phyloP scores from a whole-genome alignment of 352 stramenopile species.

The Pythium utonaiense region DNA sequence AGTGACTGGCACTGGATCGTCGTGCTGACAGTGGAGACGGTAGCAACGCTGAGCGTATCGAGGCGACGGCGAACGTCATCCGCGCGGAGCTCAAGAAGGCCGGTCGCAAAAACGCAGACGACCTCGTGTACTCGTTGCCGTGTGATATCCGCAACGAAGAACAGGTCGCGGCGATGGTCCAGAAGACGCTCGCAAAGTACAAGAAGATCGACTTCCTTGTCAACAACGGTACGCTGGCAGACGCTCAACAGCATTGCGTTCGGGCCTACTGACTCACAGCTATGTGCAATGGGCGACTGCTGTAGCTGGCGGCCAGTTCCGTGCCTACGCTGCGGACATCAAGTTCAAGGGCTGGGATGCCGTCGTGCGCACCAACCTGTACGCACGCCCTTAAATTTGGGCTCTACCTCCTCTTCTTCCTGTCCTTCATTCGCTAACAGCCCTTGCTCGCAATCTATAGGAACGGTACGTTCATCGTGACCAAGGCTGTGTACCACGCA shows the following conservation, averaged over 20 bases:
- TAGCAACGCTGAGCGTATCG: slow-evolving; percentile 67
- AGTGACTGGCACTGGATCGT: background rate
- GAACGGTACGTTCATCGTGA: slow-evolving; percentile 91
- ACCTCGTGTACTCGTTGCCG: slow-evolving; percentile 47
- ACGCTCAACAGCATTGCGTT: background rate
- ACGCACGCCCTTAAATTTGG: slow-evolving; percentile 5
- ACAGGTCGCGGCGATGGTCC: slow-evolving; percentile 34
- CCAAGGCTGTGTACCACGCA: slow-evolving; percentile 88
- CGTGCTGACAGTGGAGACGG: too few species aligned
- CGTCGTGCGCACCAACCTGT: slow-evolving; percentile 92
- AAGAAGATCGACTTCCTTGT: slow-evolving; percentile 89
- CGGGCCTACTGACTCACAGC: background rate
- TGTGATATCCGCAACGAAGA: slow-evolving; percentile 79
- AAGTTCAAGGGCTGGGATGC: slow-evolving; percentile 89
- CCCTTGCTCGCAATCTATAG: slow-evolving; percentile 22
- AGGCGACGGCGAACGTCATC: slow-evolving; percentile 53
- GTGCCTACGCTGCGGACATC: slow-evolving; percentile 84
- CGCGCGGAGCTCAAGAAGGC: slow-evolving; percentile 40
- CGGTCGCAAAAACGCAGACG: slow-evolving; percentile 29
- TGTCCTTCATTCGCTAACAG: too few species aligned
- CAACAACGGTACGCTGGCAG: slow-evolving; percentile 93
- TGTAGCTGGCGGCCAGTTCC: slow-evolving; percentile 90
- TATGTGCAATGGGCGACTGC: background rate
- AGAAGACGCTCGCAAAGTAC: slow-evolving; percentile 70
- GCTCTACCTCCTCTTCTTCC: background rate